A percentile compares a stretch with the other conserved stretches of the same genome.
Conservation (phyloP, 2,329 filamentous ascomycete species). For the Calycina herbarum region DNA sequence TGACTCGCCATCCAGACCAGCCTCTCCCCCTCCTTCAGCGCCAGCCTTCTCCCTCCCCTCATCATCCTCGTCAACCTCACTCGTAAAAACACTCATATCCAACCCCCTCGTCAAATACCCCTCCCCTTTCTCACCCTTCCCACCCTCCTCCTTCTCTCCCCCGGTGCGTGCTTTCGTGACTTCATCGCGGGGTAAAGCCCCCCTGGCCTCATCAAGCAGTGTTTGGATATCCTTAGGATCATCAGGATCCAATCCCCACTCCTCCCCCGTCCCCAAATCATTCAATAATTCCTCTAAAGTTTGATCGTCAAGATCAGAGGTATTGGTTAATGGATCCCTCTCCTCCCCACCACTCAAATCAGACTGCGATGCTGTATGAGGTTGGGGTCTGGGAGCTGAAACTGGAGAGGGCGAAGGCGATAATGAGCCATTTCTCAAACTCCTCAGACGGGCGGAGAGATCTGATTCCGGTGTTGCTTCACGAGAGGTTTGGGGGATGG, state of each 20-base stretch:
- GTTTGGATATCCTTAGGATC: constrained; percentile 34
- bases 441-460: constrained; percentile 33
- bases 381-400: constrained; percentile 12
- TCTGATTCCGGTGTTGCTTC: constrained; percentile 30
- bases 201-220: constrained; percentile 33
- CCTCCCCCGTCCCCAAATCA: constrained; percentile 32
- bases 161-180: background rate
- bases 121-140: background rate
- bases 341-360: constrained; percentile 13
- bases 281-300: constrained; percentile 36
- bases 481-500: constrained; percentile 12
- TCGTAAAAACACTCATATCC: constrained; percentile 37
- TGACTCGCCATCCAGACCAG: constrained; percentile 29
- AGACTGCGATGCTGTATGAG: background rate
- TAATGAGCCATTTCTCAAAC: constrained; percentile 31
- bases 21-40: constrained; percentile 36
- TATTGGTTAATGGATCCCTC: constrained; percentile 22
- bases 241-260: constrained; percentile 33
- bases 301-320: constrained; percentile 29
- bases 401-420: constrained; percentile 23
- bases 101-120: constrained; percentile 29
- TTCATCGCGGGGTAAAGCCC: constrained; percentile 21
- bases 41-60: constrained; percentile 41
- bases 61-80: constrained; percentile 46
- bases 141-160: constrained; percentile 38